A percentile compares a stretch with the other conserved stretches of the same genome.
Conservation (phyloP, 768 basidiomycete genomes). For the Psilocybe sp. region DNA sequence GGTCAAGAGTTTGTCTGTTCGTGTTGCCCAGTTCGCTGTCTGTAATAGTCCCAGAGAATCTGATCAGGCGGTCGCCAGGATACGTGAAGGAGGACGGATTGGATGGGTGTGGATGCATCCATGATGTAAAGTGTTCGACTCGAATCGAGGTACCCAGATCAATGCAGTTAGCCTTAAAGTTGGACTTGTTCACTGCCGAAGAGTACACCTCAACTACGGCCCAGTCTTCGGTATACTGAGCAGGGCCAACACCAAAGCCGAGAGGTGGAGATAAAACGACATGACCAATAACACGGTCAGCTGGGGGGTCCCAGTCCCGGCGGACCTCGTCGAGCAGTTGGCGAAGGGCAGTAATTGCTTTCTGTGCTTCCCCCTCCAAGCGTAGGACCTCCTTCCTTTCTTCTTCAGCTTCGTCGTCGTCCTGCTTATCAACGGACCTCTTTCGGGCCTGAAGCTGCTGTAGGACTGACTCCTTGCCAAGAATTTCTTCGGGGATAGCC, state of each 20-base stretch:
- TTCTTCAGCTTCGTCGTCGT: constrained; percentile 1
- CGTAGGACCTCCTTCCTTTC: not conserved
- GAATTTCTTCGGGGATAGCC: constrained; percentile 15
- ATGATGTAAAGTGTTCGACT: constrained; percentile 6
- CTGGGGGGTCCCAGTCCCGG: constrained; percentile 17
- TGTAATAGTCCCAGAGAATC: constrained; percentile 20
- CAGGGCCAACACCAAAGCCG: constrained; percentile 7
- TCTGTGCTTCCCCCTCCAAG: constrained; percentile 6
- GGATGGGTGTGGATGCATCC: constrained; percentile 13
- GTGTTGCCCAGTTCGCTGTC: constrained; percentile 28
- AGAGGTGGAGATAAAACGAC: constrained; percentile 26
- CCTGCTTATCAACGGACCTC: constrained; percentile 1
- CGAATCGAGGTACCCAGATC: constrained; percentile 18
- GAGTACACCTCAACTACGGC: constrained; percentile 22
- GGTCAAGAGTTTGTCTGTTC: not conserved
- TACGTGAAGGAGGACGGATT: constrained; percentile 21
- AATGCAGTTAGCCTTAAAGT: constrained; percentile 26
- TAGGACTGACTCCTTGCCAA: not conserved
- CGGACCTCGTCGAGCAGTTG: constrained; percentile 17
- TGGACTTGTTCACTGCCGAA: constrained; percentile 16
- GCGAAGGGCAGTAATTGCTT: constrained; percentile 8
- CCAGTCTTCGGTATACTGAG: constrained; percentile 21
- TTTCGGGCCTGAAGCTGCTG: constrained; percentile 8
- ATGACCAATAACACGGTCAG: constrained; percentile 24
- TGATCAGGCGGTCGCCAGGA: constrained; percentile 25